These are phyloP conservation scores for Amanita polypyramis DNA, from an alignment of 768 basidiomycete genomes.

Conservation along the genomic window DNA sequence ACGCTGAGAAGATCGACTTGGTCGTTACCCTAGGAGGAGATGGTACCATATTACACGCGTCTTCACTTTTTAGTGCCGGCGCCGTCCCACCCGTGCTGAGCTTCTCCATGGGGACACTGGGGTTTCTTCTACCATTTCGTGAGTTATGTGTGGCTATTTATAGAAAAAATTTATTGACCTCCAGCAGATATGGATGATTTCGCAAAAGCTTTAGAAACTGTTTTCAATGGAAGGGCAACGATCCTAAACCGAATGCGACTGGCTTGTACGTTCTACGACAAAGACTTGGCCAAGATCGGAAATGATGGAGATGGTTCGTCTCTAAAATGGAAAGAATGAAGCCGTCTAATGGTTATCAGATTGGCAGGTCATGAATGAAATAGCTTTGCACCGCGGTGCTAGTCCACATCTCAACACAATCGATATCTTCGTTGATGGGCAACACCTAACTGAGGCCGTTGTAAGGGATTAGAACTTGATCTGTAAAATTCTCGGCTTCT, in stretches of 20 bases:
- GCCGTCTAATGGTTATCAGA: slow-evolving; percentile 30
- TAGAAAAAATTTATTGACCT: background rate
- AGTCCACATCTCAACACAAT: slow-evolving; percentile 90
- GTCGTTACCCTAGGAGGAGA: slow-evolving; percentile 91
- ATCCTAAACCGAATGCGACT: slow-evolving; percentile 86
- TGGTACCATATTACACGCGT: slow-evolving; percentile 90
- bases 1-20: slow-evolving; percentile 63
- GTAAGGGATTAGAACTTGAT: slow-evolving; percentile 36
- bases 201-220: slow-evolving; percentile 66
- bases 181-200: slow-evolving; percentile 79
- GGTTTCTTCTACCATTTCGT: slow-evolving; percentile 93
- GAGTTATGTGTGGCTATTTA: slow-evolving; percentile 19
- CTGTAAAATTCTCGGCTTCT: slow-evolving; percentile 2
- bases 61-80: slow-evolving; percentile 82
- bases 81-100: slow-evolving; percentile 88
- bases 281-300: slow-evolving; percentile 44
- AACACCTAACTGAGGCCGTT: slow-evolving; percentile 92
- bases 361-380: slow-evolving; percentile 98
- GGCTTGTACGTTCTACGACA: slow-evolving; percentile 67
- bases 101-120: slow-evolving; percentile 89
- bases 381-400: slow-evolving; percentile 84
- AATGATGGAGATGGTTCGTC: slow-evolving; percentile 47
- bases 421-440: slow-evolving; percentile 88
- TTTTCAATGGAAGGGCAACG: slow-evolving; percentile 71
- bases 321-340: background rate